Conservation (phyloP, 257 asterid species). For the Nicotiana benthamiana region DNA sequence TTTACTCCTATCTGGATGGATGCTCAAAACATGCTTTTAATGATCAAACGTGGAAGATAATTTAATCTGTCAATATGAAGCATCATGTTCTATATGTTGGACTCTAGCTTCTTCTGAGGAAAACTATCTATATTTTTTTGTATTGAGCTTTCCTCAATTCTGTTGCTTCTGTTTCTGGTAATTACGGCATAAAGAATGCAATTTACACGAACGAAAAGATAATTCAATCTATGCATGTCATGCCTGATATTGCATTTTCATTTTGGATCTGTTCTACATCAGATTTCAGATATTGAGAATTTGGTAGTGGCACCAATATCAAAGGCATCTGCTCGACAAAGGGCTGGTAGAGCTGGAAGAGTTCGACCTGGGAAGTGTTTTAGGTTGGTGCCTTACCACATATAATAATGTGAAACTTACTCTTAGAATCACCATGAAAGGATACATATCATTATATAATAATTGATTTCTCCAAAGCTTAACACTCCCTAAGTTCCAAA, state of each 20-base stretch:
- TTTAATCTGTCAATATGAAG: neutral
- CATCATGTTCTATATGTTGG: neutral
- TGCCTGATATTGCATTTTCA: neutral
- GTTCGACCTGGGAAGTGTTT: slow-evolving; percentile 95
- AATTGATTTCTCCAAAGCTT: neutral
- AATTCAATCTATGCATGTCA: neutral
- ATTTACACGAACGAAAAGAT: neutral
- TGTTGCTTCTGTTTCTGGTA: neutral
- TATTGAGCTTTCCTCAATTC: neutral
- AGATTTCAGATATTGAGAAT: slow-evolving; percentile 87
- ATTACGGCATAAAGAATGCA: neutral
- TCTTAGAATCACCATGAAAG: neutral
- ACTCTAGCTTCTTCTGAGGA: neutral
- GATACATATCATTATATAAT: neutral
- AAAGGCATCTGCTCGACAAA: slow-evolving; percentile 91
- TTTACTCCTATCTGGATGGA: neutral
- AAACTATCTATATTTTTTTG: neutral
- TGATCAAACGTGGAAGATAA: neutral
- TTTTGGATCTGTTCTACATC: slow-evolving; percentile 21
- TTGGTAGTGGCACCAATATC: slow-evolving; percentile 91
- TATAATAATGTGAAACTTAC: neutral
- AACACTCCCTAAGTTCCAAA: neutral
- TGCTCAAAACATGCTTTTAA: neutral
- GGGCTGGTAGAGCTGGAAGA: slow-evolving; percentile 99
- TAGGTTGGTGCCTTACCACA: slow-evolving; percentile 38